These are phyloP conservation scores for Nissolia schottii DNA, from an alignment of 306 rosid species.

Conservation along the genomic window DNA sequence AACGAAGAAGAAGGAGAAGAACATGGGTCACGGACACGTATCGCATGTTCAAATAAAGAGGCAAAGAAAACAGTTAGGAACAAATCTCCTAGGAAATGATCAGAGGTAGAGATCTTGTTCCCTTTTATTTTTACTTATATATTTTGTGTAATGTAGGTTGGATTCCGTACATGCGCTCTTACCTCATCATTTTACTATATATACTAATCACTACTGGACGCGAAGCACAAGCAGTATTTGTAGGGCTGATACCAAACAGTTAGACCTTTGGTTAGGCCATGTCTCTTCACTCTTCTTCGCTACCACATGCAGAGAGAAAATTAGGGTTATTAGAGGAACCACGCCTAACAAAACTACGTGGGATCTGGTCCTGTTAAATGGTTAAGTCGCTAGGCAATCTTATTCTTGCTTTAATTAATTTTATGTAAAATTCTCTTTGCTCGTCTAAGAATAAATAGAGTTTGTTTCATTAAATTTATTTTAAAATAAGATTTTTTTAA, in stretches of 20 bases:
- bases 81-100: conserved; percentile 51
- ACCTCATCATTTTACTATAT: conserved; percentile 20
- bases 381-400: not conserved
- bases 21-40: conserved; percentile 60
- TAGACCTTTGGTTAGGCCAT: conserved; percentile 32
- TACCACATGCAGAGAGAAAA: conserved; percentile 42
- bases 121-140: conserved; percentile 28
- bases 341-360: not conserved
- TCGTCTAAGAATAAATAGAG: too few relatives aligned
- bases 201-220: conserved; percentile 24
- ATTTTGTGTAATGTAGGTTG: not conserved
- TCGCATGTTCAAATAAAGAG: conserved; percentile 33
- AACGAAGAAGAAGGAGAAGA: conserved; percentile 42
- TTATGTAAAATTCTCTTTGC: too few relatives aligned
- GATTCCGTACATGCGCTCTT: conserved; percentile 42
- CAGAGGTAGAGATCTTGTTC: conserved; percentile 60
- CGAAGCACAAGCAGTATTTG: conserved; percentile 56
- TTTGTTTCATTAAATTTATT: too few relatives aligned
- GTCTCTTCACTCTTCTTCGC: conserved; percentile 50
- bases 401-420: too few relatives aligned
- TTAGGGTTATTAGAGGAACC: conserved; percentile 21
- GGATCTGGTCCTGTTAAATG: conserved; percentile 1
- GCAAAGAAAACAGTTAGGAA: conserved; percentile 66
- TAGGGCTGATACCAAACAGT: conserved; percentile 61
- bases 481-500: too few relatives aligned